Evolutionary conservation across 2,329 filamentous ascomycete genomes (phyloP).

Genomic region (Hypoxylon sp.): DNA sequence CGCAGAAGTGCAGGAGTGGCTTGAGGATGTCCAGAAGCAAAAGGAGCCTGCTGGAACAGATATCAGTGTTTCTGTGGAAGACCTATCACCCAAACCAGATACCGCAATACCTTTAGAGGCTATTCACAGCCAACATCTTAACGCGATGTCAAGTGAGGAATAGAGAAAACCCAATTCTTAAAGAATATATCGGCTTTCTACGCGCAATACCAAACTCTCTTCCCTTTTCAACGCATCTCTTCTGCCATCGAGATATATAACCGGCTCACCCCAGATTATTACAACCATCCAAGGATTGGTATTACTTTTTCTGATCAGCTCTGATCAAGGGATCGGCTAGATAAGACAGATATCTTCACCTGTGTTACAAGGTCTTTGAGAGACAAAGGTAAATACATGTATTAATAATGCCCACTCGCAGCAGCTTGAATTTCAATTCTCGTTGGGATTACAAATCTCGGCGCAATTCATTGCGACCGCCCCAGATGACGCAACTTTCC

Average conservation of each 20-base stretch:
- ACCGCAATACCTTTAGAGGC: not conserved
- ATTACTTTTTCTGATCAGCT: not conserved
- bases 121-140: not conserved
- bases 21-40: slow-evolving; percentile 25
- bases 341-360: not conserved
- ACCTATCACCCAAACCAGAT: not conserved
- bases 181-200: not conserved
- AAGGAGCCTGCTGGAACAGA: slow-evolving; percentile 11
- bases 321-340: not conserved
- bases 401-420: not conserved
- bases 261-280: not conserved
- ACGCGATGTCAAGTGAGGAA: slow-evolving; percentile 9
- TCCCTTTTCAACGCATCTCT: not conserved
- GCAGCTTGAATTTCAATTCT: not conserved
- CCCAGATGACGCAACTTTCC: slow-evolving; percentile 20
- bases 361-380: not conserved
- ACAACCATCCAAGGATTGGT: not conserved
- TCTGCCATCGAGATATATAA: not conserved
- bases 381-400: not conserved
- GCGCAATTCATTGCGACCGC: slow-evolving; percentile 17
- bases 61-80: not conserved
- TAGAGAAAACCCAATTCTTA: slow-evolving; percentile 5
- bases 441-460: slow-evolving; percentile 32
- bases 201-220: not conserved
- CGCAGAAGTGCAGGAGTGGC: slow-evolving; percentile 46